Conservation (phyloP, 176 grass and related monocot species). For the Pharus latifolius region DNA sequence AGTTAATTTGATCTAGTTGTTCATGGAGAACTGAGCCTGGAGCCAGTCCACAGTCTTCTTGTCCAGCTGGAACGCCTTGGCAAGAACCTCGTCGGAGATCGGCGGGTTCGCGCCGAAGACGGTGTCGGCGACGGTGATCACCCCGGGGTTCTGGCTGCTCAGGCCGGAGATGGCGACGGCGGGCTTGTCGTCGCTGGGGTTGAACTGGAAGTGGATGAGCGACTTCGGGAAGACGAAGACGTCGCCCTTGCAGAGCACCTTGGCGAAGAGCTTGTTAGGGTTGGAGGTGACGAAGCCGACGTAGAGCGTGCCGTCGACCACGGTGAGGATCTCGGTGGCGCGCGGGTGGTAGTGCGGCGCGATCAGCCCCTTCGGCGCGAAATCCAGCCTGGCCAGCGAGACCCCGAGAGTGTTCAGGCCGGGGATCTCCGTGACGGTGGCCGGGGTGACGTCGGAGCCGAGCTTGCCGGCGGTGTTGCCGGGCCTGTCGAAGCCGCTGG, state of each 20-base stretch:
- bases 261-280: not conserved
- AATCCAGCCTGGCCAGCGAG: not conserved
- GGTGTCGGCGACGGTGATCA: not conserved
- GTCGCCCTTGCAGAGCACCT: not conserved
- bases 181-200: not conserved
- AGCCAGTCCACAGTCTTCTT: not conserved
- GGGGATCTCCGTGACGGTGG: not conserved
- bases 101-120: not conserved
- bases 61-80: not conserved
- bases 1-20: not conserved
- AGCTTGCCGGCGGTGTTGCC: not conserved
- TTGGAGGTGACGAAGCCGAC: not conserved
- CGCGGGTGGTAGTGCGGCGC: not conserved
- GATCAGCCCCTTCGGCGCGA: not conserved
- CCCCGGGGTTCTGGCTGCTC: not conserved
- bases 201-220: not conserved
- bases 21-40: not conserved
- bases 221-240: not conserved
- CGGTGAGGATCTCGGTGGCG: not conserved
- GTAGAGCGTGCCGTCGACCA: not conserved
- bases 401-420: constrained; percentile 23
- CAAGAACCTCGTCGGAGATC: not conserved
- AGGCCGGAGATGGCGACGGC: not conserved
- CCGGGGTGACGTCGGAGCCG: not conserved
- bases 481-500: not conserved